A percentile compares a stretch with the other conserved stretches of the same genome.
Evolutionary conservation across 306 rosid species (phyloP).

Genomic region (Cicer yamashitae): DNA sequence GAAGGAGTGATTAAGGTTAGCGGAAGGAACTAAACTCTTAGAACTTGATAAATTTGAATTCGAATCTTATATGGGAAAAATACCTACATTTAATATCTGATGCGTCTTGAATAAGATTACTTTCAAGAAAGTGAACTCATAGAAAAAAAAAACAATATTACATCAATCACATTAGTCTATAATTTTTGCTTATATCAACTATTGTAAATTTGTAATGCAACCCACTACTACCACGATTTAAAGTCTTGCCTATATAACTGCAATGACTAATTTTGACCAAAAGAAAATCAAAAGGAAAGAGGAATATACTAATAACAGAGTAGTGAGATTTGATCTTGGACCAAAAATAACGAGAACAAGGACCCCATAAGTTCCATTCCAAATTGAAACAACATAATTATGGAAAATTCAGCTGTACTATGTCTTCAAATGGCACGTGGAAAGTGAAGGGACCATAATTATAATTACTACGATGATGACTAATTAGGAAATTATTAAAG

Average conservation of each 20-base stretch:
- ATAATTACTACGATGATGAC: slow-evolving; percentile 41
- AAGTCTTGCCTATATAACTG: background rate
- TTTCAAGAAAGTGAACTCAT: too few relatives aligned
- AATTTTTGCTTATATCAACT: too few relatives aligned
- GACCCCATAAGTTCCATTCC: slow-evolving; percentile 49
- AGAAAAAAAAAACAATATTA: too few relatives aligned
- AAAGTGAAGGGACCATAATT: slow-evolving; percentile 34
- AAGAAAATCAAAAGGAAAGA: background rate
- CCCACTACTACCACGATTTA: too few relatives aligned
- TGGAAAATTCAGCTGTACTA: slow-evolving; percentile 35
- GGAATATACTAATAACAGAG: slow-evolving; percentile 16
- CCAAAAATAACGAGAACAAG: slow-evolving; percentile 40
- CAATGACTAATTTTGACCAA: slow-evolving; percentile 17
- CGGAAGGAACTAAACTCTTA: too few relatives aligned
- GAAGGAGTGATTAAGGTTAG: too few relatives aligned
- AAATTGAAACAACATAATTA: slow-evolving; percentile 40
- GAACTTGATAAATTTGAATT: too few relatives aligned
- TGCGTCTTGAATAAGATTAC: too few relatives aligned
- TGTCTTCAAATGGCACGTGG: slow-evolving; percentile 40
- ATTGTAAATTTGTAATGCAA: too few relatives aligned
- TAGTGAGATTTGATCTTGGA: slow-evolving; percentile 37
- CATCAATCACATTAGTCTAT: too few relatives aligned
- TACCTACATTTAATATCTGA: too few relatives aligned
- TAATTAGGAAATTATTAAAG: slow-evolving; percentile 22
- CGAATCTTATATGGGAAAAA: too few relatives aligned